Evolutionary conservation across 495 filamentous ascomycete species (phyloP).

Genomic region (Aspergillus saccharolyticus): DNA sequence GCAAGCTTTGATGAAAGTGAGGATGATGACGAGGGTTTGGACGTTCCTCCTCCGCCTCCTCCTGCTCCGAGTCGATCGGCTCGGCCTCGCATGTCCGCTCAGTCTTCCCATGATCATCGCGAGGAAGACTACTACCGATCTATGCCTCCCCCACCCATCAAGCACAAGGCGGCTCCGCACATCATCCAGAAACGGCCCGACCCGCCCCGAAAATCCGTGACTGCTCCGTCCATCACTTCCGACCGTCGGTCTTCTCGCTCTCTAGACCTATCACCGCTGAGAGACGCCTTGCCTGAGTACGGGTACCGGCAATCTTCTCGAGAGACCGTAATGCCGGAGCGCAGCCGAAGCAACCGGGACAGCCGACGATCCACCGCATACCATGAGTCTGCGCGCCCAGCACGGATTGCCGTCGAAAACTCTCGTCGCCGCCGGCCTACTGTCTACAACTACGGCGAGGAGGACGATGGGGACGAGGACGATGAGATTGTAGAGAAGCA

Average conservation of each 20-base stretch:
- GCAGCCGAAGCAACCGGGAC: conserved; percentile 30
- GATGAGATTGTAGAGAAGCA: conserved; percentile 32
- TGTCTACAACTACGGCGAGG: conserved; percentile 29
- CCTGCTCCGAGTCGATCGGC: conserved; percentile 21
- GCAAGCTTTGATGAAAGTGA: conserved; percentile 11
- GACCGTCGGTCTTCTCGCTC: conserved; percentile 31
- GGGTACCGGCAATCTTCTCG: conserved; percentile 26
- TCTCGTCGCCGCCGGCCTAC: conserved; percentile 29
- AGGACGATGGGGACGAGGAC: conserved; percentile 21
- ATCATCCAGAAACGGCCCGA: conserved; percentile 37
- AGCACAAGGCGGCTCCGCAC: conserved; percentile 25
- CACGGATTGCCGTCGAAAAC: conserved; percentile 32
- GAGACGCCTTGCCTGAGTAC: conserved; percentile 29
- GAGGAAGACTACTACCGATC: conserved; percentile 42
- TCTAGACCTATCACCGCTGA: conserved; percentile 33
- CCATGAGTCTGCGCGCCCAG: conserved; percentile 26
- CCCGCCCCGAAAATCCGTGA: conserved; percentile 25
- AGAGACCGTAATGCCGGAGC: conserved; percentile 30
- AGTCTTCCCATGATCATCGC: conserved; percentile 24
- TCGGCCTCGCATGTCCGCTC: conserved; percentile 22
- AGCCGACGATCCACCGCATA: conserved; percentile 27
- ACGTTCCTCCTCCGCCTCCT: conserved; percentile 14
- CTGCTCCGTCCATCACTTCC: conserved; percentile 22
- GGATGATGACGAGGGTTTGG: conserved; percentile 27
- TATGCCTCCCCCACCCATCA: conserved; percentile 44